Evolutionary conservation across 352 stramenopile species (phyloP).

Genomic region (Globisporangium lucens): DNA sequence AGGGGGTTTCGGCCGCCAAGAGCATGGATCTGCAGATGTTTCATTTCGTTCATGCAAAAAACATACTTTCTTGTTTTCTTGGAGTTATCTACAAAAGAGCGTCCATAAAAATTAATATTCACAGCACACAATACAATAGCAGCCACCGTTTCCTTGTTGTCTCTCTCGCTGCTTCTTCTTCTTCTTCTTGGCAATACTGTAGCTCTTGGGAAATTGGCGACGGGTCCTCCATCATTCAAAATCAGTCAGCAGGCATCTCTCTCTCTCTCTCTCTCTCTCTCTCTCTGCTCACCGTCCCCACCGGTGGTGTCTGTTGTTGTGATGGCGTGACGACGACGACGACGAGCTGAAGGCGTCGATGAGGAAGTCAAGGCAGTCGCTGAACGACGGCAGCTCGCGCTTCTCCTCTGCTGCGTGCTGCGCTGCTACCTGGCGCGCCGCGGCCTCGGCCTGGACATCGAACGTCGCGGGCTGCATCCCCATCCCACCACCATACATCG

Average conservation of each 20-base stretch:
- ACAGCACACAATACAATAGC: neutral
- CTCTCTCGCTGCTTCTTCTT: neutral
- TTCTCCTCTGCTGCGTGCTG: neutral
- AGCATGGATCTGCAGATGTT: neutral
- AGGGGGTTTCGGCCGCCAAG: neutral
- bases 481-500: neutral
- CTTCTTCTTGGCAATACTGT: neutral
- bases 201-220: neutral
- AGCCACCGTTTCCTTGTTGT: neutral
- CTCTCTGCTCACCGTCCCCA: conserved; percentile 14
- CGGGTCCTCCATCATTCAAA: neutral
- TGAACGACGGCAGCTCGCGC: conserved; percentile 15
- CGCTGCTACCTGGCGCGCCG: neutral
- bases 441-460: conserved; percentile 5
- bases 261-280: neutral
- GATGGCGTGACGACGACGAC: conserved; percentile 1
- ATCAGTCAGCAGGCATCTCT: neutral
- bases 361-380: conserved; percentile 17
- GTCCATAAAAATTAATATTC: neutral
- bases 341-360: conserved; percentile 15
- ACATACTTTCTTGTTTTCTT: neutral
- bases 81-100: neutral
- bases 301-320: conserved; percentile 1
- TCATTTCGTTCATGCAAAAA: neutral
- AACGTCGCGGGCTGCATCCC: conserved; percentile 3